Evolutionary conservation across 2,329 filamentous ascomycete species (phyloP).

Genomic region (Cladobotryum protrusum): DNA sequence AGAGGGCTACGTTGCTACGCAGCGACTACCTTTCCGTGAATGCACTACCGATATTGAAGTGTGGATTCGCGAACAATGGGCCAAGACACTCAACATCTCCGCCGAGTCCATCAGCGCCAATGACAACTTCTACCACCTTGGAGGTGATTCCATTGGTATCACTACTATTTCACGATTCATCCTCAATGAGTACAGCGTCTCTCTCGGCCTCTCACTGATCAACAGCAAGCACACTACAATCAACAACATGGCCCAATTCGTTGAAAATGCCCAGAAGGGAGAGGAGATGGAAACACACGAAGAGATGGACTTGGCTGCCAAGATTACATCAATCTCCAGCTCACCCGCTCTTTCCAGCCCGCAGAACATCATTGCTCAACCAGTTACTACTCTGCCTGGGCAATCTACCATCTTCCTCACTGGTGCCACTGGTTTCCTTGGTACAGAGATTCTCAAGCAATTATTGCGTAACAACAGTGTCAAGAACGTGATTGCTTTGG

Average conservation of each 20-base stretch:
- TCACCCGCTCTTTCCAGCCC: background rate
- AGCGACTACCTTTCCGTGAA: background rate
- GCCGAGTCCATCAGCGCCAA: constrained; percentile 10
- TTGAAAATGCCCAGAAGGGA: constrained; percentile 8
- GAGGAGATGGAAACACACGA: background rate
- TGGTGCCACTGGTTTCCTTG: constrained; percentile 7
- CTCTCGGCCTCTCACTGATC: constrained; percentile 13
- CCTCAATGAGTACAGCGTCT: constrained; percentile 10
- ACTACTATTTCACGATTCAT: constrained; percentile 9
- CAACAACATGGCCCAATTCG: constrained; percentile 12
- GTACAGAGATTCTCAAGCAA: constrained; percentile 8
- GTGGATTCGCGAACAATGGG: constrained; percentile 2
- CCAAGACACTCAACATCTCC: background rate
- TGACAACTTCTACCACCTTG: constrained; percentile 14
- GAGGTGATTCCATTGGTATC: constrained; percentile 14
- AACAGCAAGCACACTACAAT: constrained; percentile 16
- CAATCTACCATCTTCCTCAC: constrained; percentile 9
- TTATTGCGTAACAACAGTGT: constrained; percentile 1
- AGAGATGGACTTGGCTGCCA: constrained; percentile 1
- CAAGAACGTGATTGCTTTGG: background rate
- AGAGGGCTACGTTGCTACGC: background rate
- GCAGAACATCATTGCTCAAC: background rate
- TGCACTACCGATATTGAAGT: constrained; percentile 2
- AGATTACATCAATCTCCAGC: constrained; percentile 1
- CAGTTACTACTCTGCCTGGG: background rate